Base-by-base conservation (phyloP, 129 eudicot species). In the Logfia minima region DNA sequence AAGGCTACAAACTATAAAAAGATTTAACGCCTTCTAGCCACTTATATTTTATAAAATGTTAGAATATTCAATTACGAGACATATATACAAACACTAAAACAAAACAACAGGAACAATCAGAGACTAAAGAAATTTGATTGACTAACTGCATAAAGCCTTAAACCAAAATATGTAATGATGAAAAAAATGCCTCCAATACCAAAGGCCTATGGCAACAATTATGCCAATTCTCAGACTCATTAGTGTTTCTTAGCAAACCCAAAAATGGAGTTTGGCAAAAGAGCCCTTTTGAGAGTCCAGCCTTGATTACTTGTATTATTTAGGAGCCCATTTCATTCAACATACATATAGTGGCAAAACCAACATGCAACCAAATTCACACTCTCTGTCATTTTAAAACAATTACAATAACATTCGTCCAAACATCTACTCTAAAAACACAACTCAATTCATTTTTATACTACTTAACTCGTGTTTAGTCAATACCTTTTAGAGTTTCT, bases 181-280 rank as follows among this genome's bases (percentile, higher is more conserved):
- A 80, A 72, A 39, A 56, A 84, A 90, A 85, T 51, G 24, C 74
- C 80, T 81, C 92, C 89, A 82, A 64, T 68, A 87, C 90, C 96
- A 87, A 22, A 90, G 96, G 92, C 96, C 96, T 84, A 87, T 90
- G 96, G 86, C 89, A 84, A 72, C 13, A 52, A 53, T 2, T 11
- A 65, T 72, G 86, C 92, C 96, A 90, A 90, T 81, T 90, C 96
- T 90, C 90, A 28, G 67, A 85, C 90, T 90, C 89, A 78, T 68
- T 69, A 24, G 90, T 85, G 22, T 82, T 90, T 75, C 84, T 66
- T 72, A 43, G 82, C 86, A 77, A 85, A 84, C 79, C 92, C 84
- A 75, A 75, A 62, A 23, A 16, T 39, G 43, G 78, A 62, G n/a
- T 22, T 68, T 64, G 52, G 86, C 59, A 43, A 74, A 74, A 78